These are phyloP conservation scores for Ottelia alismoides DNA, from an alignment of 106 monocot species.

Conservation along the genomic window DNA sequence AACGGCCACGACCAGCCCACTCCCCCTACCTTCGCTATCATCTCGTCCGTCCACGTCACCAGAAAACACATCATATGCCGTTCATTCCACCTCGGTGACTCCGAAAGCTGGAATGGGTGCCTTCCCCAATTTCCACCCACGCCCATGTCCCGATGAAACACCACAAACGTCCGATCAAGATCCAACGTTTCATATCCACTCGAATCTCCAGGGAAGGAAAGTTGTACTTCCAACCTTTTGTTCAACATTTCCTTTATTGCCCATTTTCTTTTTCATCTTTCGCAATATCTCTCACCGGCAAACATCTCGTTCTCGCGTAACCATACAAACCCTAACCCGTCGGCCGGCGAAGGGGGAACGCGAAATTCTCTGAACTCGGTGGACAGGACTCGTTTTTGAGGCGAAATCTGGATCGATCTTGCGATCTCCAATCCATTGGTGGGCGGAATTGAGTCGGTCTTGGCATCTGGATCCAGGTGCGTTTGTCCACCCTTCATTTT, in stretches of 20 bases:
- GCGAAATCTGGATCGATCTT: conserved; percentile 1
- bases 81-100: conserved; percentile 2
- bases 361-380: conserved; percentile 6
- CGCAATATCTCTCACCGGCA: too few species aligned
- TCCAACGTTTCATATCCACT: conserved; percentile 10
- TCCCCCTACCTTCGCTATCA: too few species aligned
- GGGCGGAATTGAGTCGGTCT: conserved; percentile 6
- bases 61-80: background rate
- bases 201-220: background rate
- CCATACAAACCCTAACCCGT: conserved; percentile 40
- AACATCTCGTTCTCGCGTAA: conserved; percentile 27
- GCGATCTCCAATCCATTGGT: conserved; percentile 6
- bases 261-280: too few species aligned
- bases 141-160: background rate
- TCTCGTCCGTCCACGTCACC: conserved; percentile 9
- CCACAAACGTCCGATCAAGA: conserved; percentile 18
- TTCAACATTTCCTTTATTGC: too few species aligned
- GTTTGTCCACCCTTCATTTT: background rate
- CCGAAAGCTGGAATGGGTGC: conserved; percentile 8
- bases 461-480: conserved; percentile 19
- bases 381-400: background rate
- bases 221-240: conserved; percentile 3
- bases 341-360: conserved; percentile 9
- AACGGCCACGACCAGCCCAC: too few species aligned
- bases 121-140: background rate